Evolutionary conservation across 352 stramenopile genomes (phyloP), one percentile per base, ranked within the genome.

Genomic region (Blastocystis sp.): DNA sequence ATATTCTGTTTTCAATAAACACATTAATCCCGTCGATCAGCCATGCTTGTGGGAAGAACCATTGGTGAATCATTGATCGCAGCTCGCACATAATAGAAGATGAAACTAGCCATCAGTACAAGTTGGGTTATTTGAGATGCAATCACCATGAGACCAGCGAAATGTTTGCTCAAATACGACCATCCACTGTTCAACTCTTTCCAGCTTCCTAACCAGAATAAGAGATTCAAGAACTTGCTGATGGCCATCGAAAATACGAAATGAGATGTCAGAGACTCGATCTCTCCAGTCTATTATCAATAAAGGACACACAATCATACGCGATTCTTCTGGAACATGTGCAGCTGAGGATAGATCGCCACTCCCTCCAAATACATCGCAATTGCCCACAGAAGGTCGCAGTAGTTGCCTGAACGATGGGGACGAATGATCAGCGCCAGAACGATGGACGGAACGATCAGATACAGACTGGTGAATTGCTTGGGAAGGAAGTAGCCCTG

Each of bases 121-220:
- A 98, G 97, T 92, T 98, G 97, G n/a, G 96, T 95, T 92, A 98
- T 96, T 39, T 98, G 94, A n/a, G 95, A 95, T 76, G 98, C 95
- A 69, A 88, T 79, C 39, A 88, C 55, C 3, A 56, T 26, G 26
- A 41, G 56, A 23, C 77, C 77, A 2, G 77, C 77, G 53, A 88
- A 88, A 29, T 88, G 77, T 47, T 64, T 53, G 50, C 62, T 79
- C 43, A 88, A 34, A 45, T 61, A 88, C 8, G 20, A 47, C 62
- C 62, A 76, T 11, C 77, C 77, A 89, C 96, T 96, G 47, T 95
- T 94, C 7, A 99, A 92, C 92, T 99, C 97, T 90, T 98, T 95
- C 93, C 98, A 99, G 90, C 95, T 98, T 91, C 95, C 98, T 89
- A 98, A 94, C 97, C 96, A 99, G 91, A 99, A 99, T 75, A 98